These are phyloP conservation scores for Leptomonas seymouri DNA, from an alignment of 208 protist species.

Conservation along the genomic window DNA sequence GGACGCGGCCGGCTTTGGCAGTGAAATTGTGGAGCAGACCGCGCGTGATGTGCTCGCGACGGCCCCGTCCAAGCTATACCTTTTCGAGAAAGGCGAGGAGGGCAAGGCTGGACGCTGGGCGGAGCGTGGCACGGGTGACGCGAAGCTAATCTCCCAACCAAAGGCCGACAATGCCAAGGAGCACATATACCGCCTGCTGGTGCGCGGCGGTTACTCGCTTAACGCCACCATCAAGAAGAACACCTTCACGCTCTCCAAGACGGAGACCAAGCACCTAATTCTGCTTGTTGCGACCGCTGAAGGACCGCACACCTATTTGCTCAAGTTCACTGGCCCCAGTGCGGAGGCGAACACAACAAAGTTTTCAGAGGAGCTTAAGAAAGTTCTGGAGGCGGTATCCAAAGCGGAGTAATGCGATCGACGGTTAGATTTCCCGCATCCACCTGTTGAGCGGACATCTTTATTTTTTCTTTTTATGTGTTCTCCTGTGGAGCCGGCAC, in stretches of 20 bases:
- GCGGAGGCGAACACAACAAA: slow-evolving; percentile 48
- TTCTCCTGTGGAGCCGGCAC: too few relatives aligned
- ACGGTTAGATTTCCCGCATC: too few relatives aligned
- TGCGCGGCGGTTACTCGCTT: slow-evolving; percentile 83
- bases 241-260: slow-evolving; percentile 47
- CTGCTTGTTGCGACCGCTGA: slow-evolving; percentile 45
- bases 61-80: slow-evolving; percentile 61
- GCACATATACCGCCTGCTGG: slow-evolving; percentile 66
- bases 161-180: slow-evolving; percentile 24
- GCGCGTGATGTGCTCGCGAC: slow-evolving; percentile 52
- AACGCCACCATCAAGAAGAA: slow-evolving; percentile 58
- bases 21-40: slow-evolving; percentile 30
- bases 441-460: not conserved
- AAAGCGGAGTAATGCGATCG: slow-evolving; percentile 1
- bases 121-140: slow-evolving; percentile 74
- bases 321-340: slow-evolving; percentile 69
- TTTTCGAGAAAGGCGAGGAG: slow-evolving; percentile 60
- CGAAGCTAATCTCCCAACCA: slow-evolving; percentile 52
- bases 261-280: slow-evolving; percentile 56
- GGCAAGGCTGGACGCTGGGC: slow-evolving; percentile 48
- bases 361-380: slow-evolving; percentile 58
- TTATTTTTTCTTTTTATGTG: too few relatives aligned
- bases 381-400: slow-evolving; percentile 23
- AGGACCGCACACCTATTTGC: slow-evolving; percentile 51
- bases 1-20: slow-evolving; percentile 24